These are phyloP conservation scores for Arthromyces matolae DNA, from an alignment of 768 basidiomycete genomes.

Conservation along the genomic window DNA sequence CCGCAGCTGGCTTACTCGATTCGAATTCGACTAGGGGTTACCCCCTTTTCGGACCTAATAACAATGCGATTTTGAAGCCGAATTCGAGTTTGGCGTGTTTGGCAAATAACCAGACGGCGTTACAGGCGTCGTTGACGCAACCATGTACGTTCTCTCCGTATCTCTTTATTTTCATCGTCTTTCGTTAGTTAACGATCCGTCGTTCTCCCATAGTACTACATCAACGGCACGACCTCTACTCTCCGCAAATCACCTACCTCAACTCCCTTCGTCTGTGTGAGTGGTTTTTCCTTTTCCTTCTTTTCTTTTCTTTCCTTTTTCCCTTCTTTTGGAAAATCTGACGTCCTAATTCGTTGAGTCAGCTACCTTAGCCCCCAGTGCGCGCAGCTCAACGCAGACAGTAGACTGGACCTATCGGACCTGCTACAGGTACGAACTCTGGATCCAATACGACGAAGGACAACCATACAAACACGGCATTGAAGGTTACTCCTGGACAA, in stretches of 20 bases:
- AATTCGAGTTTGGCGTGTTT: constrained; percentile 30
- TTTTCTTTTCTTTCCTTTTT: no score
- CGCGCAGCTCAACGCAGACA: no score
- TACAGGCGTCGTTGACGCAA: constrained; percentile 49
- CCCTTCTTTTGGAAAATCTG: no score
- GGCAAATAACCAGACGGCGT: constrained; percentile 41
- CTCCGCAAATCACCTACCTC: constrained; percentile 35
- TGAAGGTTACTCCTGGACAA: no score
- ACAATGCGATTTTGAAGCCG: constrained; percentile 42
- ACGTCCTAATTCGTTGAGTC: no score
- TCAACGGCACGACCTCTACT: constrained; percentile 73
- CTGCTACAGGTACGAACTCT: no score
- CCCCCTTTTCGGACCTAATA: constrained; percentile 65
- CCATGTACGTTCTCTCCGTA: constrained; percentile 57
- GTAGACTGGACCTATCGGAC: no score
- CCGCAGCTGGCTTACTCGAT: constrained; percentile 33
- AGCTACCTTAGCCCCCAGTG: no score
- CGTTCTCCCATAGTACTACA: constrained; percentile 41
- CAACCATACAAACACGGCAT: no score
- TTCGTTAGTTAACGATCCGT: neutral
- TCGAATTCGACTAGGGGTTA: constrained; percentile 40
- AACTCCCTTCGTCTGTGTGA: constrained; percentile 45
- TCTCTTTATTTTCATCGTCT: no score
- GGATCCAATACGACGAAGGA: no score
- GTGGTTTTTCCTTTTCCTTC: constrained; percentile 19